Percentiles rank a stretch among this genome's conserved stretches.
Evolutionary conservation across 2,329 filamentous ascomycete genomes (phyloP).

Genomic region (Monilinia fructicola): DNA sequence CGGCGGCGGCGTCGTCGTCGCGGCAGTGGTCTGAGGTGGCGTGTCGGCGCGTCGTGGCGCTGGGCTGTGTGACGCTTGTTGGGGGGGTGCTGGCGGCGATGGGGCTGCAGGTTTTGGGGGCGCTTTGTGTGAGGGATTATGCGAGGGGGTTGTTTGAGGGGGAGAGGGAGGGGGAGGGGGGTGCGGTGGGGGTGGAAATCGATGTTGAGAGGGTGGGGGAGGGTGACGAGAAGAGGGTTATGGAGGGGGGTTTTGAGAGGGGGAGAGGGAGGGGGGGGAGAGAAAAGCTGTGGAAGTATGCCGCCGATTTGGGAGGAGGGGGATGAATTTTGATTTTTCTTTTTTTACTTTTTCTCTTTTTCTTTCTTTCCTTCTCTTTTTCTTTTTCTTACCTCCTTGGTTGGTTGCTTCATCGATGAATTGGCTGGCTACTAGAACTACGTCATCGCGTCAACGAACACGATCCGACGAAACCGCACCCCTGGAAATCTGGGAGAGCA

Average conservation of each 20-base stretch:
- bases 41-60: neutral
- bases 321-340: too few species aligned
- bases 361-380: neutral
- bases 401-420: too few species aligned
- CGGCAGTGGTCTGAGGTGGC: neutral
- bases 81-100: neutral
- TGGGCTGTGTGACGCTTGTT: neutral
- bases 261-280: neutral
- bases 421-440: too few species aligned
- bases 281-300: neutral
- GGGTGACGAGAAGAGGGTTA: too few species aligned
- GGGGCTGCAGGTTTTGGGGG: conserved; percentile 13
- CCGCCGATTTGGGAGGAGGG: neutral
- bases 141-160: conserved; percentile 33
- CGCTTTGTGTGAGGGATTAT: conserved; percentile 19
- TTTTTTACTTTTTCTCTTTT: neutral
- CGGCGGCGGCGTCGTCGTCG: too few species aligned
- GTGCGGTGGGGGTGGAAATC: too few species aligned
- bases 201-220: neutral
- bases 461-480: too few species aligned
- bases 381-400: too few species aligned
- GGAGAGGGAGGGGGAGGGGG: neutral
- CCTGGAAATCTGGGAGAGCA: too few species aligned
- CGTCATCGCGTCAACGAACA: too few species aligned
- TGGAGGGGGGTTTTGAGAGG: neutral